A percentile compares a stretch with the other conserved stretches of the same genome.
These are phyloP conservation scores for Penicillium atrosanguineum DNA, from an alignment of 495 filamentous ascomycete genomes.

Conservation along the genomic window DNA sequence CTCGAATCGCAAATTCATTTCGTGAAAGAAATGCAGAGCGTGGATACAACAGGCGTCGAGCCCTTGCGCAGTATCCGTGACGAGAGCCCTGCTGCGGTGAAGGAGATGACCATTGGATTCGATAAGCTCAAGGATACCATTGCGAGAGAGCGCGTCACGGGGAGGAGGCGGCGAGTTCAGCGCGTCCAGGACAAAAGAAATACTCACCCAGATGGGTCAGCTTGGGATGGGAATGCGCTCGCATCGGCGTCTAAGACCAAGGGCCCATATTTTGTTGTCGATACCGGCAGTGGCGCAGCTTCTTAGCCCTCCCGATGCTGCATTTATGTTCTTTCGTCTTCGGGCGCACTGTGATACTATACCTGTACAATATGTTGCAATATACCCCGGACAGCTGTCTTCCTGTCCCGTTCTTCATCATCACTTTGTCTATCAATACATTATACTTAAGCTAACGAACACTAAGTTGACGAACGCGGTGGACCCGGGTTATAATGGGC, in stretches of 20 bases:
- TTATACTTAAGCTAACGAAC: no score
- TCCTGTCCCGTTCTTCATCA: not conserved
- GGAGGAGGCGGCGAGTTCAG: constrained; percentile 47
- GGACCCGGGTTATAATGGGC: no score
- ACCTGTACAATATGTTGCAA: constrained; percentile 7
- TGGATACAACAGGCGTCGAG: constrained; percentile 68
- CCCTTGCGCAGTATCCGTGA: constrained; percentile 80
- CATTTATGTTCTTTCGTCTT: not conserved
- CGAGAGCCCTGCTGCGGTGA: constrained; percentile 58
- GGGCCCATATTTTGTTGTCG: constrained; percentile 77
- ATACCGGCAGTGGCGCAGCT: constrained; percentile 45
- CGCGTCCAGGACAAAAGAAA: constrained; percentile 32
- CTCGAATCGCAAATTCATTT: constrained; percentile 86
- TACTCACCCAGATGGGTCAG: constrained; percentile 33
- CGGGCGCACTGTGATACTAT: not conserved
- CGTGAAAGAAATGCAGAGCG: constrained; percentile 75
- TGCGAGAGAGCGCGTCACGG: constrained; percentile 51
- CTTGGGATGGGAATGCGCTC: constrained; percentile 66
- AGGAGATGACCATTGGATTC: constrained; percentile 53
- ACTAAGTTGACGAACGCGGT: no score
- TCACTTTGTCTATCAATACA: no score
- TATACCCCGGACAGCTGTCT: constrained; percentile 3
- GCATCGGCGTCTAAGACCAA: constrained; percentile 61
- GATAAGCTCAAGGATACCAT: constrained; percentile 51
- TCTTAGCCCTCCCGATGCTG: not conserved